These are phyloP conservation scores for Prillingera fragicola DNA, from an alignment of 1,284 basidiomycete species.

Conservation along the genomic window DNA sequence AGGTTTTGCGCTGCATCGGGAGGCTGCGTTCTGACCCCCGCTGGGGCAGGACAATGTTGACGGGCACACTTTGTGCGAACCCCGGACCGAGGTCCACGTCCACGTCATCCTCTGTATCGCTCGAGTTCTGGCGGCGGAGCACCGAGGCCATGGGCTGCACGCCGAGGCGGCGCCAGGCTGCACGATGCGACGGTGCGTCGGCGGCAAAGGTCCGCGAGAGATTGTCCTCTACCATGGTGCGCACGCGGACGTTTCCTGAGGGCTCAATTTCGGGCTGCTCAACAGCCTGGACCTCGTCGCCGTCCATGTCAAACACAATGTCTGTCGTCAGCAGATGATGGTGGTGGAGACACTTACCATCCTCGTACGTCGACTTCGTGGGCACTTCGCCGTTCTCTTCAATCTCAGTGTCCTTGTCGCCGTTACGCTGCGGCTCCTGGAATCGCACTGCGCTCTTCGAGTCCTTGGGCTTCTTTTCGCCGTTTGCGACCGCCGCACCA, in stretches of 20 bases:
- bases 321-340: constrained; percentile 20
- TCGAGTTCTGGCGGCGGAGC: constrained; percentile 7
- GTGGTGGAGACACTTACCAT: constrained; percentile 17
- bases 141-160: constrained; percentile 19
- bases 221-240: constrained; percentile 40
- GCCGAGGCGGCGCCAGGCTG: constrained; percentile 37
- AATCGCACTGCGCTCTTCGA: too few relatives aligned
- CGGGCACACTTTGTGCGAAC: constrained; percentile 41
- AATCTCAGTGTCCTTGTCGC: constrained; percentile 2
- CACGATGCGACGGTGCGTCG: constrained; percentile 45
- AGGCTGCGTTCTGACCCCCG: too few relatives aligned
- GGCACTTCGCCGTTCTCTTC: constrained; percentile 11
- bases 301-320: constrained; percentile 47
- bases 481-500: too few relatives aligned
- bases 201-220: constrained; percentile 44
- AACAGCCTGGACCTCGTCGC: constrained; percentile 24
- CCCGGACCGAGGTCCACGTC: constrained; percentile 6
- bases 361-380: constrained; percentile 18
- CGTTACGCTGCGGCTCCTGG: too few relatives aligned
- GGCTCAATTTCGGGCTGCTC: constrained; percentile 1
- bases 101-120: constrained; percentile 21
- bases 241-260: constrained; percentile 16
- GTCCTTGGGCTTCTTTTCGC: not conserved
- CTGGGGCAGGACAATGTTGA: constrained; percentile 28
- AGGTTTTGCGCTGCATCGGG: constrained; percentile 42